A percentile compares a stretch with the other conserved stretches of the same genome.
Conservation (phyloP, 2,329 filamentous ascomycete genomes). For the Colletotrichum lupini region DNA sequence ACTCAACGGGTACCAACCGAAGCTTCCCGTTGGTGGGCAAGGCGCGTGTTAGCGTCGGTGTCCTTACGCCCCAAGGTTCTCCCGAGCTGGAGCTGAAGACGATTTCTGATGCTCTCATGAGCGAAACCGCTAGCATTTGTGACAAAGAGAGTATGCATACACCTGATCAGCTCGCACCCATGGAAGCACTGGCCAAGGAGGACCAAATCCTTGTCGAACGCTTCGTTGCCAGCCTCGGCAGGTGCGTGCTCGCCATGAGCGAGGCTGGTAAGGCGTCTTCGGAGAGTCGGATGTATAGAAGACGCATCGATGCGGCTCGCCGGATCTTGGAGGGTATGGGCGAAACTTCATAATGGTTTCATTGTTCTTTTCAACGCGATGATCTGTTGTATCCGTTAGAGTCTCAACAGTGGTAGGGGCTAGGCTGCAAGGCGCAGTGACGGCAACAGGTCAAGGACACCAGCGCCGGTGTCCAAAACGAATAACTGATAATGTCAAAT, state of each 20-base stretch:
- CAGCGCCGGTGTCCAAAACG: constrained; percentile 25
- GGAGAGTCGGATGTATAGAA: constrained; percentile 73
- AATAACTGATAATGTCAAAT: constrained; percentile 34
- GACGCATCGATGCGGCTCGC: constrained; percentile 80
- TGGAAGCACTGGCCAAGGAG: constrained; percentile 61
- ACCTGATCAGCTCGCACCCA: constrained; percentile 51
- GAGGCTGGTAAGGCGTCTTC: constrained; percentile 65
- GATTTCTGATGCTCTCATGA: constrained; percentile 61
- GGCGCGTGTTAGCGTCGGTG: constrained; percentile 54
- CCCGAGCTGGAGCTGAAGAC: constrained; percentile 60
- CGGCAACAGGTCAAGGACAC: not conserved
- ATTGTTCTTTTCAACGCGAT: constrained; percentile 24
- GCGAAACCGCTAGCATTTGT: constrained; percentile 56
- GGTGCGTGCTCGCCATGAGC: constrained; percentile 68
- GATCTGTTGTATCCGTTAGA: constrained; percentile 3
- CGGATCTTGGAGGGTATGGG: constrained; percentile 78
- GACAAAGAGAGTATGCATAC: constrained; percentile 45
- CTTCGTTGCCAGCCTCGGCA: constrained; percentile 68
- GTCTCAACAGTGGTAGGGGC: not conserved
- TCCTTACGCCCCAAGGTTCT: constrained; percentile 59
- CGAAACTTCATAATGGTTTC: constrained; percentile 38
- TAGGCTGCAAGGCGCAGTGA: constrained; percentile 9
- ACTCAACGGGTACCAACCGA: constrained; percentile 68
- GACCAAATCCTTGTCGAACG: constrained; percentile 71
- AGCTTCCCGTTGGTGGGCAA: constrained; percentile 72